Conservation (phyloP, 2,329 filamentous ascomycete genomes). For the Penicillium thymicola region DNA sequence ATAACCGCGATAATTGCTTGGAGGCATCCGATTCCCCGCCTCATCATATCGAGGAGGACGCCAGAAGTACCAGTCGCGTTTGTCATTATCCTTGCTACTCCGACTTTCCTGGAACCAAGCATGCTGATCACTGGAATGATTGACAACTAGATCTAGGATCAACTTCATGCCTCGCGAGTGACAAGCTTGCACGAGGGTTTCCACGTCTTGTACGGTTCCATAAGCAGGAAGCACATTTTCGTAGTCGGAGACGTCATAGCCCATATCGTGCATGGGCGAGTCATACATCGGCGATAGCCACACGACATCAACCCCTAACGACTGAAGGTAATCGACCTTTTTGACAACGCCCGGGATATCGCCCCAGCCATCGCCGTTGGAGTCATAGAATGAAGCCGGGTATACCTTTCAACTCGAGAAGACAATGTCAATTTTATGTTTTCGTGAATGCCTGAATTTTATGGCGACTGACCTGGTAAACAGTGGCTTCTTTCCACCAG, state of each 20-base stretch:
- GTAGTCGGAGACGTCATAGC: conserved; percentile 67
- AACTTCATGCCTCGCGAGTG: conserved; percentile 62
- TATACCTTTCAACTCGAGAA: conserved; percentile 17
- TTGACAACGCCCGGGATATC: conserved; percentile 62
- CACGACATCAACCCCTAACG: conserved; percentile 61
- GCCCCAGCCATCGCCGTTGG: conserved; percentile 61
- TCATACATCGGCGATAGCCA: conserved; percentile 67
- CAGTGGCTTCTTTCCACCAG: conserved; percentile 39
- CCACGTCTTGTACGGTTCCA: conserved; percentile 60
- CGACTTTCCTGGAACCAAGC: conserved; percentile 64
- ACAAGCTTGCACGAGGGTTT: conserved; percentile 54
- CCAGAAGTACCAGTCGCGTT: conserved; percentile 63
- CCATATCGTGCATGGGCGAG: conserved; percentile 65
- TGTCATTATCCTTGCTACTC: conserved; percentile 54
- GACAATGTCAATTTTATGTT: neutral
- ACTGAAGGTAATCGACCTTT: conserved; percentile 60
- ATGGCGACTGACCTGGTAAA: conserved; percentile 27
- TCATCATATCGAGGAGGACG: conserved; percentile 45
- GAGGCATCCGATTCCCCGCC: conserved; percentile 60
- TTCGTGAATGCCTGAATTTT: neutral
- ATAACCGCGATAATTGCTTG: conserved; percentile 67
- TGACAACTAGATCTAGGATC: conserved; percentile 69
- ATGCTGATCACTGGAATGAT: conserved; percentile 68
- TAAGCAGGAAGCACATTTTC: conserved; percentile 59
- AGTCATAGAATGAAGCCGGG: conserved; percentile 46